Evolutionary conservation across 2,329 filamentous ascomycete genomes (phyloP), one percentile per base, ranked within the genome.

Genomic region (Pestalotiopsis sp.): DNA sequence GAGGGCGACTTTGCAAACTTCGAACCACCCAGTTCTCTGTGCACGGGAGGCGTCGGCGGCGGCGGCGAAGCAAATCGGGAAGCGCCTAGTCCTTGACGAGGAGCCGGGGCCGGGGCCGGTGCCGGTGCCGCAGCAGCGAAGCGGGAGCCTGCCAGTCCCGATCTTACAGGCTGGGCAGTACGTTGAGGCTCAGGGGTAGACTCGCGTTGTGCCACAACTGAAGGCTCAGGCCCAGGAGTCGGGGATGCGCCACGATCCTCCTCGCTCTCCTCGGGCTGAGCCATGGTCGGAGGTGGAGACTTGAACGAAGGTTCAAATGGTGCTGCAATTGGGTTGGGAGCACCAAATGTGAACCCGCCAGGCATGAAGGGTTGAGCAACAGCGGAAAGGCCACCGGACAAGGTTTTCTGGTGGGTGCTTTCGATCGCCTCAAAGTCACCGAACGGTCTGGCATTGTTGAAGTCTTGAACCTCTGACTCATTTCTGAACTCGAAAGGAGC

Each of bases 321-420:
- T 66, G 72, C 70, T 36, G 72, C 76, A 68, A 49, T 75, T 73
- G 69, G 79, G 69, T 72, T 73, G 11, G 76, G 71, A 39, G 75
- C 80, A 20, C 82, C 77, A 68, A 79, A 78, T 38, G 41, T 73
- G 64, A 78, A 78, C 38, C 63, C 64, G 0, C 73, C 81, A 14
- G 87, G 86, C 4, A 84, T 86, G 77, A 96, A 97, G 0, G 92
- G 86, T 74, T 88, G 89, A 0, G 93, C 92, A 17, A 89, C 86
- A 3, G 92, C 91, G 45, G 93, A 95, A 27, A 95, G 83, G 4
- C 89, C 45, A 9, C 45, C 45, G 12, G 64, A 66, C 7, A 61
- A n/a, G n/a, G 89, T 89, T 72, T 86, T 86, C 72, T 84, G 84
- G 76, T 87, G 81, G 66, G 82, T 77, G 67, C 83, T 82, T 71